phyloP scores from a whole-genome alignment of 257 asterid species.

The Solanum appendiculatum region DNA sequence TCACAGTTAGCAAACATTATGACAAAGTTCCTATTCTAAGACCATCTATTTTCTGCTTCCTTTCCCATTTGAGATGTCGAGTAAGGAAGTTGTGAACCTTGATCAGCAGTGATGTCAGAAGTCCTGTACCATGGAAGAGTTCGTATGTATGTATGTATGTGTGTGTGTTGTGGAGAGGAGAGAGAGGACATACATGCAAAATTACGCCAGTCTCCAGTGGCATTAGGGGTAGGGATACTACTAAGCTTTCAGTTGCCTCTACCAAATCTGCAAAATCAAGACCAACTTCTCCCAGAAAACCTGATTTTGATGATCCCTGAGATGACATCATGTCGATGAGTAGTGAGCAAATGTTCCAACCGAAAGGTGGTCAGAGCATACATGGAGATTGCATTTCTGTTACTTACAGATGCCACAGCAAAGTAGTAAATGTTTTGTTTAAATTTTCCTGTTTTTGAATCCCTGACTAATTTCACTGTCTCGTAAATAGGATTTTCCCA shows the following conservation, averaged over 20 bases:
- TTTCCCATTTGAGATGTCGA: neutral
- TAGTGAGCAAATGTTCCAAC: neutral
- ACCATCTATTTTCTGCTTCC: neutral
- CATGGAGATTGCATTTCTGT: slow-evolving; percentile 2
- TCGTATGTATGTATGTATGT: neutral
- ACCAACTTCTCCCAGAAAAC: slow-evolving; percentile 81
- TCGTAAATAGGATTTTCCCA: slow-evolving; percentile 83
- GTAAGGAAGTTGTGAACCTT: neutral
- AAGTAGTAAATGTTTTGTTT: slow-evolving; percentile 71
- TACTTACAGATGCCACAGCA: slow-evolving; percentile 68
- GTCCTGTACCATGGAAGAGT: neutral
- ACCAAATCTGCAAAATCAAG: slow-evolving; percentile 89
- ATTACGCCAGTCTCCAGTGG: slow-evolving; percentile 72
- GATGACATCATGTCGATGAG: neutral
- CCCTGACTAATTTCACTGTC: slow-evolving; percentile 65
- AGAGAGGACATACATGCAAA: slow-evolving; percentile 51
- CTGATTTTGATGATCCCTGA: slow-evolving; percentile 90
- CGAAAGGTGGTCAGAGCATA: neutral
- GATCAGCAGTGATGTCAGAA: neutral
- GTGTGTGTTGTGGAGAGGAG: slow-evolving; percentile 8
- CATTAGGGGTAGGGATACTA: slow-evolving; percentile 71
- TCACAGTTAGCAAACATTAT: neutral
- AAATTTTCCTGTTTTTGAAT: slow-evolving; percentile 58
- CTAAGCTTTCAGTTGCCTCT: slow-evolving; percentile 48
- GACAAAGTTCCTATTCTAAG: neutral